Base-by-base conservation (phyloP, 192 early-diverging fungal genomes). In the Podila verticillata region DNA sequence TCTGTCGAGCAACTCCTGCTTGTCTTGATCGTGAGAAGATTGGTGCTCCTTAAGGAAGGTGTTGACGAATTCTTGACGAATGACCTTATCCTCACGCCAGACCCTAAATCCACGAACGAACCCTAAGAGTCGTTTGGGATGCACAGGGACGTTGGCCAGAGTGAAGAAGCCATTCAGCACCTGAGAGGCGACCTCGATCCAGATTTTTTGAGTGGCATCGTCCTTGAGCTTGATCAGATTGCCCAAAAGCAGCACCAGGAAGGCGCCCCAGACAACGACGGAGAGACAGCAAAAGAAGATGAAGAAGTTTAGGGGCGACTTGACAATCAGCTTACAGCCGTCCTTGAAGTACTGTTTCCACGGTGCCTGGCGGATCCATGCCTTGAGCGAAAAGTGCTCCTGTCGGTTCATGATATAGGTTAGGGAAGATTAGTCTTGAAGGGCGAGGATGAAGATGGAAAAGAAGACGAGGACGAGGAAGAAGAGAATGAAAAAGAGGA, bases 161-260 rank as follows among this genome's bases (percentile, higher is more conserved):
- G 81, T 75, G 35, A 82, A 82, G 60, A 82, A 72, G 5, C 81
- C 81, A 61, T 82, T 82, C 26, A 75, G 69, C 15, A 82, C 81
- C 32, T 82, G 81, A 8, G 81, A 82, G 8, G 81, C 70, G 57
- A 82, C 75, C 63, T 82, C 81, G 20, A 82, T 72, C 81, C 81
- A 82, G 28, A 82, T 68, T 48, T 75, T 75, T 64, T 82, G 73
- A 15, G 61, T 74, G 8, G 68, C 48, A 36, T 73, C 58, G 22
- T 68, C 68, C 7, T 24, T 39, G 12, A 82, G 70, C 56, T 75
- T 72, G 63, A 71, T 69, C 58, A 71, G 36, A 20, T 75, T 75
- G 13, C 68, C 73, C 73, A 82, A 57, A 12, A 82, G 49, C 0
- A 82, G 65, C 7, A 82, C 73, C 51, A 82, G 48, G 24, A 82